phyloP scores from a whole-genome alignment of 208 protist genomes.

The Leishmania aethiopica region DNA sequence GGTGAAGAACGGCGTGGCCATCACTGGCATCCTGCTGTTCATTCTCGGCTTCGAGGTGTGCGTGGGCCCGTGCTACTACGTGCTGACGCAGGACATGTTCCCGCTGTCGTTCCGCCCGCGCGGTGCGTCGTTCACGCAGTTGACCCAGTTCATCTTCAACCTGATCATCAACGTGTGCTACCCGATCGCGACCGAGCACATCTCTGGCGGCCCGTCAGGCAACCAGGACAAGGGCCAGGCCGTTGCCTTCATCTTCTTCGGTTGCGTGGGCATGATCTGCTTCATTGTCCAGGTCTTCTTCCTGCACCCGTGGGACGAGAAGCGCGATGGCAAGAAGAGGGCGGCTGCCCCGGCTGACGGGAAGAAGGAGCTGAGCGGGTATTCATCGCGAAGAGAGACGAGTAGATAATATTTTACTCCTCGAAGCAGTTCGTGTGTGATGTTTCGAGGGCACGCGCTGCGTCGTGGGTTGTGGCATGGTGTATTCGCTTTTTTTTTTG shows the following conservation, averaged over 20 bases:
- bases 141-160: slow-evolving; percentile 87
- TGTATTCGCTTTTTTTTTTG: no score
- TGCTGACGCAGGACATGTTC: slow-evolving; percentile 86
- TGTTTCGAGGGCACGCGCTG: not conserved
- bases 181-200: slow-evolving; percentile 74
- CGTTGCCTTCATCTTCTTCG: slow-evolving; percentile 91
- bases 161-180: slow-evolving; percentile 89
- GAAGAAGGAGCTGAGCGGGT: slow-evolving; percentile 12
- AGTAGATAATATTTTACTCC: no score
- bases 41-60: slow-evolving; percentile 78
- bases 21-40: slow-evolving; percentile 81
- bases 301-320: slow-evolving; percentile 68
- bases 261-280: slow-evolving; percentile 62
- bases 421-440: accelerated
- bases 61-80: slow-evolving; percentile 81
- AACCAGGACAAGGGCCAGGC: slow-evolving; percentile 89
- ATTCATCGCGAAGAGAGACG: not conserved
- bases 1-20: slow-evolving; percentile 71
- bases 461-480: not conserved
- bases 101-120: slow-evolving; percentile 75
- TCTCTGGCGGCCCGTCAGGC: slow-evolving; percentile 81
- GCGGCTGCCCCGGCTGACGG: not conserved
- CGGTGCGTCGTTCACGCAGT: slow-evolving; percentile 66
- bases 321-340: slow-evolving; percentile 18
- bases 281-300: slow-evolving; percentile 80